Base-by-base conservation (phyloP, 2,329 filamentous ascomycete genomes). In the Cryphonectria naterciae region DNA sequence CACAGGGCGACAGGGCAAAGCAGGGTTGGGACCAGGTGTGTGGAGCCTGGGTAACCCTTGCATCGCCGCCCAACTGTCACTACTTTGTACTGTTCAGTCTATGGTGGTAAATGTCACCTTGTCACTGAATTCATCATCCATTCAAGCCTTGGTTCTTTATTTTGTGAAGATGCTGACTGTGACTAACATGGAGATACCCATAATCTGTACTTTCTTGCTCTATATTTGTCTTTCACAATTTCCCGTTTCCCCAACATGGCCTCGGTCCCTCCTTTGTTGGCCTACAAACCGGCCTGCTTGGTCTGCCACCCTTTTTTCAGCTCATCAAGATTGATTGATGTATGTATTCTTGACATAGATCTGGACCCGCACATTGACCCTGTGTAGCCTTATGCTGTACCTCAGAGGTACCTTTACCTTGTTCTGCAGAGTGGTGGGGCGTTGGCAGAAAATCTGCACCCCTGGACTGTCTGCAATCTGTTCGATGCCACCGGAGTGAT, bases 401-500 rank as follows among this genome's bases (percentile, higher is more conserved):
- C 35, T 39, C 56, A 22, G 32, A 60, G 28, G 32, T 37, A 60
- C 15, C 56, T 49, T 4, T 49, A 8, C 19, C 17, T 13, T 37
- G 5, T 32, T 15, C 54, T 58, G 54, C 54, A 8, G 13, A 4
- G 25, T 35, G 41, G 63, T 35, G 43, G 43, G 64, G 43, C 11
- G 35, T 56, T 56, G 25, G 64, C n/a, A 54, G 19, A 49, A 54
- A n/a, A 66, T n/a, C 22, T 49, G 35, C 64, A 56, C 61, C 54
- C 41, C 56, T 62, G 46, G 46, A n/a, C 32, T 68, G 66, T 68
- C 66, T 68, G 66, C n/a, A 39, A 61, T 6, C 1, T 7, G 66
- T 8, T 15, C 54, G 37, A 15, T 62, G 22, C 52, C 25, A 15
- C 10, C 22, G 10, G 28, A 43, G 41, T 49, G 66, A 62, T 68